These are phyloP conservation scores for Trematosphaeria pertusa DNA, from an alignment of 2,329 filamentous ascomycete species.

Conservation along the genomic window DNA sequence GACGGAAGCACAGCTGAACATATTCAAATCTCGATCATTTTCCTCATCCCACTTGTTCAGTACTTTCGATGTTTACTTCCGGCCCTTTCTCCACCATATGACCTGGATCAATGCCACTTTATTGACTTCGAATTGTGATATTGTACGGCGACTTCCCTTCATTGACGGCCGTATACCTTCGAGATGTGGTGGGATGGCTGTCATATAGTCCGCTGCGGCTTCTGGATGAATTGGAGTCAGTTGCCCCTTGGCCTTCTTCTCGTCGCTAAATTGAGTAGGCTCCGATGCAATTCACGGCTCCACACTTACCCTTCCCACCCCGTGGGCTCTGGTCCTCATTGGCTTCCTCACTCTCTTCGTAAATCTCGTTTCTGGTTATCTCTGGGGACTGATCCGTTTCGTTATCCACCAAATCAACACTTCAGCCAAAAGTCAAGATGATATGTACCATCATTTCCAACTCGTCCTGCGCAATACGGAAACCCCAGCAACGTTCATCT, in stretches of 20 bases:
- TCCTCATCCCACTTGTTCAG: no score
- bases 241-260: not conserved
- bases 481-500: slow-evolving; percentile 8
- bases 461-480: slow-evolving; percentile 19
- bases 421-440: slow-evolving; percentile 12
- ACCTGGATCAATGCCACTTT: no score
- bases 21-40: no score
- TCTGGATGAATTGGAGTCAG: slow-evolving; percentile 20
- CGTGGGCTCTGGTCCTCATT: slow-evolving; percentile 12
- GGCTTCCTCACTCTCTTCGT: slow-evolving; percentile 9
- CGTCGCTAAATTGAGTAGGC: slow-evolving; percentile 10
- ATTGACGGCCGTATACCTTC: no score
- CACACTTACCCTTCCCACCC: slow-evolving; percentile 11
- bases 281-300: slow-evolving; percentile 1
- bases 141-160: no score
- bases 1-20: no score
- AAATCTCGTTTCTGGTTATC: slow-evolving; percentile 3
- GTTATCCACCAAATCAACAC: slow-evolving; percentile 15
- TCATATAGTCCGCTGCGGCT: slow-evolving; percentile 12
- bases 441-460: slow-evolving; percentile 21
- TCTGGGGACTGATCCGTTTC: slow-evolving; percentile 15
- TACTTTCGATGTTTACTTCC: no score
- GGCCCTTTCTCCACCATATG: no score
- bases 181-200: slow-evolving; percentile 22
- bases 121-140: no score